These are phyloP conservation scores for Aristolochia contorta DNA, from an alignment of 164 flowering plant genomes.

Conservation along the genomic window DNA sequence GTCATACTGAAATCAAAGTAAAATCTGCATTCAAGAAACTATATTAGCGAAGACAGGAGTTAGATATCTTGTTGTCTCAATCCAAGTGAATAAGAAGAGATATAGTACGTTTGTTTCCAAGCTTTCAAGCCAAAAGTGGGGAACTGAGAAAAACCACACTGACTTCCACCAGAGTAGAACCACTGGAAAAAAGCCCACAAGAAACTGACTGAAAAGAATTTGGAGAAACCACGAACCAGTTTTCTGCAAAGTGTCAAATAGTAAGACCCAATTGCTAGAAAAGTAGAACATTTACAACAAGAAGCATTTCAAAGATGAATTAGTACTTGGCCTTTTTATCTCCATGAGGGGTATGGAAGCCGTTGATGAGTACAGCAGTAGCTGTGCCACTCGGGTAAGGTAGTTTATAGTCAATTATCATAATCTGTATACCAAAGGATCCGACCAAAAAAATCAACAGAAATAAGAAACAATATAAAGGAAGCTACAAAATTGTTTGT, in stretches of 20 bases:
- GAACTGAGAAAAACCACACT: slow-evolving; percentile 19
- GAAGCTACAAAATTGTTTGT: not conserved
- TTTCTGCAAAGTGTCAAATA: slow-evolving; percentile 8
- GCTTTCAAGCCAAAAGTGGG: slow-evolving; percentile 22
- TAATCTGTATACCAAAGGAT: slow-evolving; percentile 25
- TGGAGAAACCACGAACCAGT: slow-evolving; percentile 16
- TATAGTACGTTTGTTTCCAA: not conserved
- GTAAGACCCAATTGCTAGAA: not conserved
- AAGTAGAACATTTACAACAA: not conserved
- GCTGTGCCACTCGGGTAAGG: slow-evolving; percentile 64
- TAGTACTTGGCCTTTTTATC: slow-evolving; percentile 45
- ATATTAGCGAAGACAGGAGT: too few relatives aligned
- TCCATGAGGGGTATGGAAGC: slow-evolving; percentile 59
- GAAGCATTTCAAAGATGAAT: slow-evolving; percentile 1
- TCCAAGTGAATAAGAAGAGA: not conserved
- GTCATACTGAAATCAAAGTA: slow-evolving; percentile 78
- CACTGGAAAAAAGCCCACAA: slow-evolving; percentile 23
- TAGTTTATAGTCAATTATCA: slow-evolving; percentile 51
- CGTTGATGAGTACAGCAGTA: slow-evolving; percentile 56
- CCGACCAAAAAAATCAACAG: not conserved
- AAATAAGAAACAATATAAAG: not conserved
- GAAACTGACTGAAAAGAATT: slow-evolving; percentile 18
- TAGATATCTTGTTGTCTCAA: too few relatives aligned
- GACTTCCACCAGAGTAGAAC: slow-evolving; percentile 20
- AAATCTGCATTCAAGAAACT: slow-evolving; percentile 33